These are phyloP conservation scores for Podaxis sp. DNA, from an alignment of 768 basidiomycete genomes.

Conservation along the genomic window DNA sequence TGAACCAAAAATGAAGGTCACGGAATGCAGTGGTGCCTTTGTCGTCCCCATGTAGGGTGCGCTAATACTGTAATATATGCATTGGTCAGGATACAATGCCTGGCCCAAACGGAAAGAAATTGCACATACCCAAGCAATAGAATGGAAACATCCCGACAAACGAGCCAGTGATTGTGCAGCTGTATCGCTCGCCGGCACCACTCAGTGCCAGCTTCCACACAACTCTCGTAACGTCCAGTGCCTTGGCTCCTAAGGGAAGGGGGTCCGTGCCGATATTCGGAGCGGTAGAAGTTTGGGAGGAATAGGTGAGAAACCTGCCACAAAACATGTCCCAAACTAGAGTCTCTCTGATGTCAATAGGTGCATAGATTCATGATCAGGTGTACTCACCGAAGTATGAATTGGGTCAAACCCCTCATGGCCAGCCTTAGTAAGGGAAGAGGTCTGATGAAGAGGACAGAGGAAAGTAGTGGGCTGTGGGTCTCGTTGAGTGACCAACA, in stretches of 20 bases:
- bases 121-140: not conserved
- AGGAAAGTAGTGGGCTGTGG: too few species aligned
- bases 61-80: not conserved
- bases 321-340: not conserved
- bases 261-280: not conserved
- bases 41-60: not conserved
- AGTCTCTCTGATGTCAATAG: too few species aligned
- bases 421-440: too few species aligned
- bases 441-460: too few species aligned
- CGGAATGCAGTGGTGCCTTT: not conserved
- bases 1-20: conserved; percentile 1
- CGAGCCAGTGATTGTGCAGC: not conserved
- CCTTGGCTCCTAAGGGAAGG: not conserved
- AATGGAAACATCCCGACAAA: not conserved
- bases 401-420: too few species aligned
- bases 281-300: not conserved
- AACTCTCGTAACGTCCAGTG: not conserved
- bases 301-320: not conserved
- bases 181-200: not conserved
- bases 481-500: too few species aligned
- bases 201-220: not conserved
- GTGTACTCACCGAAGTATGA: too few species aligned
- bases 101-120: not conserved
- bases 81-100: too few species aligned
- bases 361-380: too few species aligned